These are phyloP conservation scores for Breynia disticha DNA, from an alignment of 441 rosid species.

Conservation along the genomic window DNA sequence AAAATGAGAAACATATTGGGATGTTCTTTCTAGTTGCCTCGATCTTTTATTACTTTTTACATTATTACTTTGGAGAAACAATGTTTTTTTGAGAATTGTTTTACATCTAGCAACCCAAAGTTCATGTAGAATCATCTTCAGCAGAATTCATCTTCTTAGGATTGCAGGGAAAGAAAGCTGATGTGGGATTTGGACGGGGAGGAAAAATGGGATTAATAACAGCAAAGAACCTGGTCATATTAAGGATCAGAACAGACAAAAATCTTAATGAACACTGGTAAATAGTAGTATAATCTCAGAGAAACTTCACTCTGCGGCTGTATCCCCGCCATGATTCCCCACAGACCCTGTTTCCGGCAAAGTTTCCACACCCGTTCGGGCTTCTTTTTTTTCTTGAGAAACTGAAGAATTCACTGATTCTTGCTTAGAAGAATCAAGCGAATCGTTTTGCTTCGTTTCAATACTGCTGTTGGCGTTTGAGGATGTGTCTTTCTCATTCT, in stretches of 20 bases:
- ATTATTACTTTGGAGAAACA: too few species aligned
- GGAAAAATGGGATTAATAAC: too few species aligned
- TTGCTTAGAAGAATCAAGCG: slow-evolving; percentile 4
- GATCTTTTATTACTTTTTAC: too few species aligned
- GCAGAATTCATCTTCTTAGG: too few species aligned
- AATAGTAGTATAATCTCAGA: slow-evolving; percentile 6
- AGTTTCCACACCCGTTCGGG: slow-evolving; percentile 38
- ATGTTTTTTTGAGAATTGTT: too few species aligned
- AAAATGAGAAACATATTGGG: background rate
- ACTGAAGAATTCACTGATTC: slow-evolving; percentile 21
- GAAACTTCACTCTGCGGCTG: slow-evolving; percentile 44
- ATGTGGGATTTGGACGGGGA: too few species aligned
- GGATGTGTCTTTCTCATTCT: slow-evolving; percentile 23
- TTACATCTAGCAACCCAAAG: too few species aligned
- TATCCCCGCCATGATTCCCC: slow-evolving; percentile 24
- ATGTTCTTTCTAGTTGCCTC: background rate
- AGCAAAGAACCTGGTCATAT: slow-evolving; percentile 14
- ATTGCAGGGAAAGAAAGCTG: too few species aligned
- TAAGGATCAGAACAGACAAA: slow-evolving; percentile 2
- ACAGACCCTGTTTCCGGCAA: slow-evolving; percentile 37
- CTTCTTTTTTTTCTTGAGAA: slow-evolving; percentile 52
- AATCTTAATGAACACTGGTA: slow-evolving; percentile 6
- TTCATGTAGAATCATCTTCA: too few species aligned
- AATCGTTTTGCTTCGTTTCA: slow-evolving; percentile 20
- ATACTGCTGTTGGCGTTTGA: slow-evolving; percentile 18